A percentile compares a stretch with the other conserved stretches of the same genome.
Conservation (phyloP, 2,329 filamentous ascomycete genomes). For the Xylariomycetidae sp. region DNA sequence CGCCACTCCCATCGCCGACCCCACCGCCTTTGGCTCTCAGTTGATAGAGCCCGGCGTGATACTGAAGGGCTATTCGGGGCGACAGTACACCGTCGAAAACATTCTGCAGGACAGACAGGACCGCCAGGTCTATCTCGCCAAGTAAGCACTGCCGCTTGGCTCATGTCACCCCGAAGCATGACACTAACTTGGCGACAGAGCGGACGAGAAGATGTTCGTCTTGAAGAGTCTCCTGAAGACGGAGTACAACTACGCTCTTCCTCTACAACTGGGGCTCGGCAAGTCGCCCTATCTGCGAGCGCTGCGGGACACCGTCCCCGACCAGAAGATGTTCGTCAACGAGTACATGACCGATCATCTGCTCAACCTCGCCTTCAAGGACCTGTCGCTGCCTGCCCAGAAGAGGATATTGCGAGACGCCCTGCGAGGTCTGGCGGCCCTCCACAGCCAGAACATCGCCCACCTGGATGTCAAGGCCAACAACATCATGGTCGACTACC, state of each 20-base stretch:
- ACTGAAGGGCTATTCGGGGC: constrained; percentile 25
- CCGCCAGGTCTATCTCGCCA: constrained; percentile 29
- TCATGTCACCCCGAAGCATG: no score
- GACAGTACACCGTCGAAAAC: constrained; percentile 27
- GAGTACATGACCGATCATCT: constrained; percentile 37
- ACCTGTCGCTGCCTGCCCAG: constrained; percentile 28
- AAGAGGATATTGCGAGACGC: constrained; percentile 38
- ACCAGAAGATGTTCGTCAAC: constrained; percentile 39
- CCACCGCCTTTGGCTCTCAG: constrained; percentile 7
- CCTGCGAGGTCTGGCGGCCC: constrained; percentile 30
- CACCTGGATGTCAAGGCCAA: constrained; percentile 37
- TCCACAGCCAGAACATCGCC: constrained; percentile 32
- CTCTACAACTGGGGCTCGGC: constrained; percentile 25
- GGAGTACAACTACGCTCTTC: constrained; percentile 28
- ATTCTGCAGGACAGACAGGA: constrained; percentile 29
- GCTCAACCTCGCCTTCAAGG: constrained; percentile 34
- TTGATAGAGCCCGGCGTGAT: constrained; percentile 23
- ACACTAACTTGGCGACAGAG: constrained; percentile 12
- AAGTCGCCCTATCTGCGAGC: constrained; percentile 31
- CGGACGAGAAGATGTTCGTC: constrained; percentile 28
- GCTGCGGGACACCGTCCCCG: constrained; percentile 35
- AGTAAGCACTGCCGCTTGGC: constrained; percentile 14
- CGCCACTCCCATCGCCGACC: constrained; percentile 5
- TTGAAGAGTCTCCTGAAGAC: constrained; percentile 28
- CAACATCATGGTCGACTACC: constrained; percentile 37